These are phyloP conservation scores for Ilyonectria destructans DNA, from an alignment of 2,329 filamentous ascomycete genomes.

Conservation along the genomic window DNA sequence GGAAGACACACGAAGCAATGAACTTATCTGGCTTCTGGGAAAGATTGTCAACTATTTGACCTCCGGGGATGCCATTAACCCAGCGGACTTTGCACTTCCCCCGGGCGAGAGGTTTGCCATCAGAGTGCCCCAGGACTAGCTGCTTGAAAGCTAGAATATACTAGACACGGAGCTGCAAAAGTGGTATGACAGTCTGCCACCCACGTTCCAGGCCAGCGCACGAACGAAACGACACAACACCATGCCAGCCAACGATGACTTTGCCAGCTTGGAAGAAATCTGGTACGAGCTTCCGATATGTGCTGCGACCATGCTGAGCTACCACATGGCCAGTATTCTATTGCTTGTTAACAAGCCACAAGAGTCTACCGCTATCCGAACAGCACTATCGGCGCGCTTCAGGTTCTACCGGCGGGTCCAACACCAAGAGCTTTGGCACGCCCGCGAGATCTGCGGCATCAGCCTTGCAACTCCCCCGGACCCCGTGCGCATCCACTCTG, in stretches of 20 bases:
- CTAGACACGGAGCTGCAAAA: constrained; percentile 35
- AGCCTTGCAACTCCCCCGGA: constrained; percentile 39
- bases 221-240: constrained; percentile 23
- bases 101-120: constrained; percentile 32
- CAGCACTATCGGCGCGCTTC: constrained; percentile 39
- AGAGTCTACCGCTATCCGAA: constrained; percentile 43
- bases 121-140: constrained; percentile 41
- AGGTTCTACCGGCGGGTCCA: constrained; percentile 39
- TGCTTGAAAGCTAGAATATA: constrained; percentile 40
- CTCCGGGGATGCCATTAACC: constrained; percentile 65
- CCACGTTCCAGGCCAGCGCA: constrained; percentile 33
- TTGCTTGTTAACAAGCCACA: constrained; percentile 67
- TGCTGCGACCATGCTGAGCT: constrained; percentile 76
- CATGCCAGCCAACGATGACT: background rate
- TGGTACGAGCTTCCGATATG: constrained; percentile 78
- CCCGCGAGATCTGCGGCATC: constrained; percentile 42
- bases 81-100: constrained; percentile 47
- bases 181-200: constrained; percentile 37
- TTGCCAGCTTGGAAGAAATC: constrained; percentile 64
- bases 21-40: constrained; percentile 76
- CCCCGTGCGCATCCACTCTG: constrained; percentile 39
- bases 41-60: constrained; percentile 78
- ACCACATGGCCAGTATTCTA: constrained; percentile 76
- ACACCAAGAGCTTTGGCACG: constrained; percentile 33
- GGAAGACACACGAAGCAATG: constrained; percentile 77